A percentile compares a stretch with the other conserved stretches of the same genome.
Conservation (phyloP, 2,329 filamentous ascomycete species). For the Fusarium solani-melongenae region DNA sequence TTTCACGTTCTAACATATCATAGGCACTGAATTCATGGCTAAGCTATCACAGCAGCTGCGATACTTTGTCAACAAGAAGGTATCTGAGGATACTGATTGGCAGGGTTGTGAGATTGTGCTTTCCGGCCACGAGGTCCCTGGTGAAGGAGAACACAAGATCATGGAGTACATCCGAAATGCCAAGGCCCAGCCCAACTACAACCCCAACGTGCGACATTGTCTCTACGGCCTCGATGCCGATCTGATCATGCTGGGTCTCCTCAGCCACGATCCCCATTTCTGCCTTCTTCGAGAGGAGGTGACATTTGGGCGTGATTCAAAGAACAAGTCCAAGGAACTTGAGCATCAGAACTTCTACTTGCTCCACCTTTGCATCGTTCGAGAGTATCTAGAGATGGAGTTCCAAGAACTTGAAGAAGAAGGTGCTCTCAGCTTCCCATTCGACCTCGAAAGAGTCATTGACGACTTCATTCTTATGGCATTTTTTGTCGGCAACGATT, state of each 20-base stretch:
- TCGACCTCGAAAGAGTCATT: conserved; percentile 95
- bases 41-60: conserved; percentile 93
- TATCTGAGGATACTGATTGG: conserved; percentile 97
- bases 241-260: conserved; percentile 96
- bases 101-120: conserved; percentile 96
- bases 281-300: conserved; percentile 97
- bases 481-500: conserved; percentile 99
- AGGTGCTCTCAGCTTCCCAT: conserved; percentile 78
- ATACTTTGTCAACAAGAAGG: conserved; percentile 99
- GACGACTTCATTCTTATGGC: conserved; percentile 99
- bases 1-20: conserved; percentile 24
- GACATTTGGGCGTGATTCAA: conserved; percentile 89
- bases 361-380: conserved; percentile 95
- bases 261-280: conserved; percentile 98
- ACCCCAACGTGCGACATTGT: conserved; percentile 94
- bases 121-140: conserved; percentile 96
- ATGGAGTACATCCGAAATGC: conserved; percentile 99
- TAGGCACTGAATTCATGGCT: conserved; percentile 93
- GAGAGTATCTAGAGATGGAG: conserved; percentile 96
- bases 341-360: conserved; percentile 99
- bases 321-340: conserved; percentile 92
- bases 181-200: conserved; percentile 93
- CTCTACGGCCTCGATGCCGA: conserved; percentile 97
- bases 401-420: conserved; percentile 90
- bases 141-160: conserved; percentile 99